phyloP scores from a whole-genome alignment of 805 yeast species.

The Starmerella bombicola region DNA sequence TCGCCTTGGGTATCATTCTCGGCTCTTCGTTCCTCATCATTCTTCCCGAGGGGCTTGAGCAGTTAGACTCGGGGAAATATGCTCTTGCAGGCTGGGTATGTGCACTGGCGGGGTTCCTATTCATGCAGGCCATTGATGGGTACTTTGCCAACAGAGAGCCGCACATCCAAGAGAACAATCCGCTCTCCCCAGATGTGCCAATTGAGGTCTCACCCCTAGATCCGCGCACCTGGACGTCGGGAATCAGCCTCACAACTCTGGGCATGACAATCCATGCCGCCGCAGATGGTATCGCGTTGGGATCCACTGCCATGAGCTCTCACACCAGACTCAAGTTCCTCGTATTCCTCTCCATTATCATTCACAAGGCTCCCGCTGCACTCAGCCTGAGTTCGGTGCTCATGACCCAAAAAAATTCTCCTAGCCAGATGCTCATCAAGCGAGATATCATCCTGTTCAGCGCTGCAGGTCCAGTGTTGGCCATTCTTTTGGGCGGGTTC shows the following conservation, averaged over 20 bases:
- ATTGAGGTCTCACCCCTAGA: slow-evolving; percentile 2
- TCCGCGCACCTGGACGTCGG: slow-evolving; percentile 11
- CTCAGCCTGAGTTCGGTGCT: slow-evolving; percentile 53
- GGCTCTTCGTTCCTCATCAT: slow-evolving; percentile 49
- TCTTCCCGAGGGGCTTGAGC: slow-evolving; percentile 54
- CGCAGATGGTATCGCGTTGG: slow-evolving; percentile 64
- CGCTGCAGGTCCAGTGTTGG: slow-evolving; percentile 47
- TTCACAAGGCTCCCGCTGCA: slow-evolving; percentile 66
- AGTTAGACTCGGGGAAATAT: slow-evolving; percentile 24
- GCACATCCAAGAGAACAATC: not conserved
- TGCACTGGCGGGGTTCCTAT: slow-evolving; percentile 41
- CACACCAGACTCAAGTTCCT: slow-evolving; percentile 32
- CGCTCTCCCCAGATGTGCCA: not conserved
- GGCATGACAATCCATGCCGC: slow-evolving; percentile 56
- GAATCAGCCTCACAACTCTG: slow-evolving; percentile 38
- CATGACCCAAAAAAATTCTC: slow-evolving; percentile 25
- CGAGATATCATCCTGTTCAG: slow-evolving; percentile 45
- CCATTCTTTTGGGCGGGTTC: slow-evolving; percentile 39
- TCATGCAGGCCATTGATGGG: slow-evolving; percentile 41
- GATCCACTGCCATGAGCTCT: slow-evolving; percentile 38
- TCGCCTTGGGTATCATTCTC: slow-evolving; percentile 49
- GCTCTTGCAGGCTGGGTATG: slow-evolving; percentile 22
- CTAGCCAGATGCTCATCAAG: slow-evolving; percentile 13
- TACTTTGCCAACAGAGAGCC: slow-evolving; percentile 24
- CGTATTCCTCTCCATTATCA: slow-evolving; percentile 47